Evolutionary conservation across 768 basidiomycete species (phyloP).

Genomic region (Suillus ampliporus): DNA sequence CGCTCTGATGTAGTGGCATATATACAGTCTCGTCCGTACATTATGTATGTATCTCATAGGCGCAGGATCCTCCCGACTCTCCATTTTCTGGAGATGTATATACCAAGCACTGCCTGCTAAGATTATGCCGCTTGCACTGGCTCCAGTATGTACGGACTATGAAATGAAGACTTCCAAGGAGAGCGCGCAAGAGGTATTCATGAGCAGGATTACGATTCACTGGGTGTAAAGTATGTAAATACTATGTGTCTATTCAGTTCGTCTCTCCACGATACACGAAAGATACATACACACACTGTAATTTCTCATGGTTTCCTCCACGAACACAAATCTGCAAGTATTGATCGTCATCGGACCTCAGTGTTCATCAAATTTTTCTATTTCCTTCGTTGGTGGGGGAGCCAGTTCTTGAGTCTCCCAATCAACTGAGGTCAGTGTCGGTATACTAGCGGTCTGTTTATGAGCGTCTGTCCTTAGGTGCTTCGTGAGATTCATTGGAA

Average conservation of each 20-base stretch:
- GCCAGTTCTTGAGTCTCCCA: constrained; percentile 59
- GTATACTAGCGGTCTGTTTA: constrained; percentile 46
- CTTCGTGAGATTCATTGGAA: constrained; percentile 5
- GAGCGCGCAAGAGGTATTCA: constrained; percentile 24
- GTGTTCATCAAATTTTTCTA: too few relatives aligned
- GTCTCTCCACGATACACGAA: not conserved
- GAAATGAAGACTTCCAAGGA: constrained; percentile 26
- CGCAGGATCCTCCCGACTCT: constrained; percentile 19
- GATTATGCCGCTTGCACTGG: constrained; percentile 12
- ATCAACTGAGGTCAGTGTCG: constrained; percentile 53
- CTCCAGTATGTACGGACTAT: constrained; percentile 2
- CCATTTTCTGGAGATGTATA: not conserved
- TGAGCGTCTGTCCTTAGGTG: constrained; percentile 11
- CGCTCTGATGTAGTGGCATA: too few relatives aligned
- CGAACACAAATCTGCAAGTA: too few relatives aligned
- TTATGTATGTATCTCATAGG: constrained; percentile 18
- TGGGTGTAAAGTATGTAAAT: constrained; percentile 1
- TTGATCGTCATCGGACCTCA: not conserved
- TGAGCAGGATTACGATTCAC: constrained; percentile 4
- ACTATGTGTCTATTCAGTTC: not conserved
- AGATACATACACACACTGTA: not conserved
- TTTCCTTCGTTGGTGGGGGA: constrained; percentile 39
- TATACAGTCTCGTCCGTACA: too few relatives aligned
- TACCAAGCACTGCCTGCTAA: constrained; percentile 21
- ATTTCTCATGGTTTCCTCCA: not conserved